phyloP scores from a whole-genome alignment of 2,329 filamentous ascomycete genomes.

The Rachicladosporium sp. region DNA sequence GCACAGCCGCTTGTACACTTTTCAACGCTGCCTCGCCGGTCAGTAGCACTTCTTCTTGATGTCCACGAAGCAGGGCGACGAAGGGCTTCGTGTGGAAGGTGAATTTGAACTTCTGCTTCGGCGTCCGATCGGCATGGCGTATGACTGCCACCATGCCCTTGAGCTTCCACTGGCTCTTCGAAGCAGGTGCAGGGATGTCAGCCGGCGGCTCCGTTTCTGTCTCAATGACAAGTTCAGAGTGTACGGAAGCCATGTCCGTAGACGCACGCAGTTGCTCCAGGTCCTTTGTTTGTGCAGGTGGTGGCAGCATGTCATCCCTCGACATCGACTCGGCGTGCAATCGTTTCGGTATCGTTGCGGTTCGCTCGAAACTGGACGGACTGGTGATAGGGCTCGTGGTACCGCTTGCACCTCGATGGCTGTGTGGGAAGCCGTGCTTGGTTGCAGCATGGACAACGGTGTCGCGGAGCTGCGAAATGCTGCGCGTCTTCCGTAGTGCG shows the following conservation, averaged over 20 bases:
- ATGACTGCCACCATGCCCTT: conserved; percentile 97
- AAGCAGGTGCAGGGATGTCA: conserved; percentile 39
- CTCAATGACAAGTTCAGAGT: conserved; percentile 3
- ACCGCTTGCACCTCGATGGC: conserved; percentile 14
- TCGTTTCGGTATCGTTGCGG: conserved; percentile 5
- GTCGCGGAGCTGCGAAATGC: conserved; percentile 46
- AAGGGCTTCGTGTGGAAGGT: conserved; percentile 96
- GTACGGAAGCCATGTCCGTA: conserved; percentile 5
- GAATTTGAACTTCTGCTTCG: conserved; percentile 99
- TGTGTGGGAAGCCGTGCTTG: conserved; percentile 13
- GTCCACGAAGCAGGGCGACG: conserved; percentile 83
- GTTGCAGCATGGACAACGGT: conserved; percentile 18
- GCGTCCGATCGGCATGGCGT: conserved; percentile 89
- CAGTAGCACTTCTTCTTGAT: conserved; percentile 89
- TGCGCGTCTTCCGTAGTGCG: conserved; percentile 49
- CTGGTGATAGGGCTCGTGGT: conserved; percentile 30
- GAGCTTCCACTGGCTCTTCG: conserved; percentile 93
- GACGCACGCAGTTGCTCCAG: conserved; percentile 7
- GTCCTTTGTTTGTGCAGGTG: conserved; percentile 15
- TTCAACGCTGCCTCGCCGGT: conserved; percentile 81
- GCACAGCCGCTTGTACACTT: conserved; percentile 81
- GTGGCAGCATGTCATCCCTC: conserved; percentile 18
- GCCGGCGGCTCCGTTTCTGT: conserved; percentile 9
- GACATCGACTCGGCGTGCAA: conserved; percentile 11
- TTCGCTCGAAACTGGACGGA: conserved; percentile 30